Conservation (phyloP, 805 yeast species). For the Myxozyma kluyveri region DNA sequence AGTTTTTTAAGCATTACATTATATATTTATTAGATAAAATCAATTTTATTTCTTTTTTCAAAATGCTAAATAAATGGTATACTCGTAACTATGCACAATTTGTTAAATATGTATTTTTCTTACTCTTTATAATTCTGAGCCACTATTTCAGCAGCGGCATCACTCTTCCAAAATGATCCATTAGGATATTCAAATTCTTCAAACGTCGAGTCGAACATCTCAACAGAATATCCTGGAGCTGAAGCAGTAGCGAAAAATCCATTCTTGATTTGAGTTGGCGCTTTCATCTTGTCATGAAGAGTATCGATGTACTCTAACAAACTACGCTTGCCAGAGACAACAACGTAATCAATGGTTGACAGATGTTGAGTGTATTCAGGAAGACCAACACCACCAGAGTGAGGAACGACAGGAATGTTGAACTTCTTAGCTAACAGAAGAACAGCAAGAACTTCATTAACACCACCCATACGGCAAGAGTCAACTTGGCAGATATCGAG, state of each 20-base stretch:
- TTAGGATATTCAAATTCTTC: conserved; percentile 36
- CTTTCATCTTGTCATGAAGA: conserved; percentile 36
- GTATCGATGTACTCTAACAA: conserved; percentile 39
- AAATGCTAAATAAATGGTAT: too few relatives aligned
- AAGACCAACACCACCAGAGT: conserved; percentile 41
- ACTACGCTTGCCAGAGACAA: conserved; percentile 37
- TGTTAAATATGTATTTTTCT: too few relatives aligned
- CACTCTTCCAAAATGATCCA: conserved; percentile 39
- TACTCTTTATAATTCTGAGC: too few relatives aligned
- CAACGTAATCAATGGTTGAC: conserved; percentile 38
- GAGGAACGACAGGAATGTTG: conserved; percentile 40
- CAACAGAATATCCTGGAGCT: conserved; percentile 40
- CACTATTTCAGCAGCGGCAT: too few relatives aligned
- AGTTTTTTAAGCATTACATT: not conserved
- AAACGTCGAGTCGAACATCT: conserved; percentile 34
- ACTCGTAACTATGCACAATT: too few relatives aligned
- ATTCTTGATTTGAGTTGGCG: conserved; percentile 36
- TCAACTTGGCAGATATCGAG: conserved; percentile 39
- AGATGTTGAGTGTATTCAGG: conserved; percentile 41
- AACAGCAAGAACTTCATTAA: conserved; percentile 39
- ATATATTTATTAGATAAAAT: not conserved
- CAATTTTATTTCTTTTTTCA: not conserved
- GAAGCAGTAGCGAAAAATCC: conserved; percentile 38
- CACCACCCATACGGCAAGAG: conserved; percentile 41
- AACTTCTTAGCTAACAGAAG: conserved; percentile 39